phyloP scores from a whole-genome alignment of 345 rosid species.

The Angophora floribunda region DNA sequence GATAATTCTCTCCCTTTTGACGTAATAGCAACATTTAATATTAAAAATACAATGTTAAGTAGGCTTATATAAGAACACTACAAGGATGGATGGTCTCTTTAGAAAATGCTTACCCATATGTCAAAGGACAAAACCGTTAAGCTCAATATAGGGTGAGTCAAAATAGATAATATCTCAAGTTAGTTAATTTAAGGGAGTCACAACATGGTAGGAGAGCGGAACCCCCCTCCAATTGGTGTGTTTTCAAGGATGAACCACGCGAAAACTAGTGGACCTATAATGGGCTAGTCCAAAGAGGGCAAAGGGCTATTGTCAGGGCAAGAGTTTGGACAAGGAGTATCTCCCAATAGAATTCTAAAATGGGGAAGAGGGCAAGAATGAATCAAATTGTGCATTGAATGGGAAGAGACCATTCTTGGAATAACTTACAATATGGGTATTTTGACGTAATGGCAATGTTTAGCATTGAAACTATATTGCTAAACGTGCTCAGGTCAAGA shows the following conservation, averaged over 20 bases:
- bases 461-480: too few species aligned
- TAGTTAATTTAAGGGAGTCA: background rate
- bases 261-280: background rate
- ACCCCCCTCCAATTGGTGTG: background rate
- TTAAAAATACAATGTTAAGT: background rate
- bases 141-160: rapidly evolving
- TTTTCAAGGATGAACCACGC: background rate
- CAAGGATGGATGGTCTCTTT: rapidly evolving
- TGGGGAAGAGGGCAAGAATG: background rate
- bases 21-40: too few species aligned
- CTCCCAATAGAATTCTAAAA: background rate
- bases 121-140: background rate
- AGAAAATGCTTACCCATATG: background rate
- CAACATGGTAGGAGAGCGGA: too few species aligned
- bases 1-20: too few species aligned
- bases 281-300: rapidly evolving
- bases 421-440: background rate
- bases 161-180: too few species aligned
- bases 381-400: too few species aligned
- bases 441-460: too few species aligned
- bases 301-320: background rate
- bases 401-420: background rate
- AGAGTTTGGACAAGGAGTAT: background rate
- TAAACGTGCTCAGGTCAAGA: background rate
- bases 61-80: background rate